phyloP scores from a whole-genome alignment of 108 stramenopile species.

The Skeletonema grethae region DNA sequence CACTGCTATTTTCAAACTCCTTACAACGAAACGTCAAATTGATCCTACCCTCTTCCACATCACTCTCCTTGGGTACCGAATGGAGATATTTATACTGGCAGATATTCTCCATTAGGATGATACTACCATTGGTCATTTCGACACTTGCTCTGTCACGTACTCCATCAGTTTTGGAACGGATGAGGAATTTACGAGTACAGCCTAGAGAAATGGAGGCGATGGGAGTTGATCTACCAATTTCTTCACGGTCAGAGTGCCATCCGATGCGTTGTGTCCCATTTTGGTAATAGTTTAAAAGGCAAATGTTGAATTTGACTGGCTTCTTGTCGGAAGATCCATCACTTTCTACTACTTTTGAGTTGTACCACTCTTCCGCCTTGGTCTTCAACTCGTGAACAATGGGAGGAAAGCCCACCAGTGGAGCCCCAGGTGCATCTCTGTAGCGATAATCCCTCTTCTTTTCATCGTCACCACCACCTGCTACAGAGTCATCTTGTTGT shows the following conservation, averaged over 20 bases:
- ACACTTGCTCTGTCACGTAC: constrained; percentile 49
- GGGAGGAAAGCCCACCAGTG: constrained; percentile 29
- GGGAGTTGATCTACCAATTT: constrained; percentile 66
- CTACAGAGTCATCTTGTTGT: constrained; percentile 8
- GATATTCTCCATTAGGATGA: constrained; percentile 67
- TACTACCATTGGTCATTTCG: constrained; percentile 50
- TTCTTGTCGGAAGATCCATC: background rate
- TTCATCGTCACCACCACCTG: background rate
- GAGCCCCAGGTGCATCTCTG: constrained; percentile 60
- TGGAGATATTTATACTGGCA: constrained; percentile 68
- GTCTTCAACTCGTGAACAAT: constrained; percentile 25
- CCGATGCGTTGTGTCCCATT: constrained; percentile 67
- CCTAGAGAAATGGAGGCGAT: constrained; percentile 70
- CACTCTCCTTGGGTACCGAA: constrained; percentile 54
- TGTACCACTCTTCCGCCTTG: constrained; percentile 70
- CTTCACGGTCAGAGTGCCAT: constrained; percentile 80
- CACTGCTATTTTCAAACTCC: constrained; percentile 7
- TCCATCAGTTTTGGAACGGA: constrained; percentile 61
- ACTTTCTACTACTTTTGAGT: constrained; percentile 6
- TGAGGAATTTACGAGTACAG: constrained; percentile 52
- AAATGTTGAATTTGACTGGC: constrained; percentile 66
- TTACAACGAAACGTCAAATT: constrained; percentile 79
- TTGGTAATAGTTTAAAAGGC: constrained; percentile 74
- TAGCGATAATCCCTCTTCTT: constrained; percentile 35
- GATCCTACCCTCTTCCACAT: constrained; percentile 59